Conservation (phyloP, 2,329 filamentous ascomycete genomes). For the Alternaria arborescens region DNA sequence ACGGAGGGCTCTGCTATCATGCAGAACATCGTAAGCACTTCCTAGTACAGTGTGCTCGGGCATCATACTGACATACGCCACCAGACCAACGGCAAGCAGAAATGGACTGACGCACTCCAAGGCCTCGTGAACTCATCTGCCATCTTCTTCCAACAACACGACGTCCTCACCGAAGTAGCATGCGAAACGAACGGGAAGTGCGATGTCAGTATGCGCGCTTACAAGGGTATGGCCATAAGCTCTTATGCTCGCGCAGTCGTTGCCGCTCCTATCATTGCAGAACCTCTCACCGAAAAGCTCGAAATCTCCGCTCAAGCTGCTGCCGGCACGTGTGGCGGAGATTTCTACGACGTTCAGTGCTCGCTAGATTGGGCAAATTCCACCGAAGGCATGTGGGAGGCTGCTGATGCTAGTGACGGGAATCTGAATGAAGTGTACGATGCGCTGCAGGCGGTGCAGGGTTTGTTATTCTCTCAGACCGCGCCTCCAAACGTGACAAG, state of each 20-base stretch:
- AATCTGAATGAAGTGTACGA: conserved; percentile 30
- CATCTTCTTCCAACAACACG: conserved; percentile 55
- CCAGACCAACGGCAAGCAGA: conserved; percentile 34
- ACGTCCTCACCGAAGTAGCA: conserved; percentile 72
- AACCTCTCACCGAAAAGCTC: conserved; percentile 25
- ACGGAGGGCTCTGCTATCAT: conserved; percentile 63
- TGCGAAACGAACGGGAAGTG: conserved; percentile 68
- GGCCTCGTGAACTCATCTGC: conserved; percentile 42
- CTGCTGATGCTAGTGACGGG: conserved; percentile 17
- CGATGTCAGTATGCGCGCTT: conserved; percentile 70
- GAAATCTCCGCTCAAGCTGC: conserved; percentile 34
- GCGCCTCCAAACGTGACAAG: neutral
- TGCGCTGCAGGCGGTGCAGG: conserved; percentile 37
- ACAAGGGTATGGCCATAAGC: conserved; percentile 60
- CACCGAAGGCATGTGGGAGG: neutral
- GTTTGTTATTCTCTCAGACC: conserved; percentile 28
- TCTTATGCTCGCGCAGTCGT: conserved; percentile 35
- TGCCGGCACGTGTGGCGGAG: conserved; percentile 21
- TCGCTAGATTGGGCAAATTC: neutral
- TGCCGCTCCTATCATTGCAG: conserved; percentile 28
- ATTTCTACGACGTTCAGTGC: neutral
- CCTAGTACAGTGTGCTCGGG: neutral
- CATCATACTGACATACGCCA: neutral
- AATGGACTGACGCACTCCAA: conserved; percentile 33
- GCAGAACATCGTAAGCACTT: conserved; percentile 54